phyloP scores from a whole-genome alignment of 306 rosid species.

The Acacia confusa region DNA sequence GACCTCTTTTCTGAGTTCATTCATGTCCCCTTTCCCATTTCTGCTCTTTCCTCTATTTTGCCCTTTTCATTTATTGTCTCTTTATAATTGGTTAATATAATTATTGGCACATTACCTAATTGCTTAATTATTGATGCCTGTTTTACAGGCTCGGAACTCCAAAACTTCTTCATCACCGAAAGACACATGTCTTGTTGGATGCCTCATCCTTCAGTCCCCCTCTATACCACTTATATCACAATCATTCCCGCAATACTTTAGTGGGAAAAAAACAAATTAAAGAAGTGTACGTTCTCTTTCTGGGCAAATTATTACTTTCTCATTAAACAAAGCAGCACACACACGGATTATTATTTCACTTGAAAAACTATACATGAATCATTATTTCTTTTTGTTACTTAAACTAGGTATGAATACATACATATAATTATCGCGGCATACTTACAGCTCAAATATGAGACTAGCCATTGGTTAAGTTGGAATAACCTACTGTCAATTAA shows the following conservation, averaged over 20 bases:
- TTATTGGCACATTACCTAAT: neutral
- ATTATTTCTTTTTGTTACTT: too few relatives aligned
- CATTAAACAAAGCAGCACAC: neutral
- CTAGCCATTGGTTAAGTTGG: too few relatives aligned
- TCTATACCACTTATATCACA: neutral
- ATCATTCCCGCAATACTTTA: neutral
- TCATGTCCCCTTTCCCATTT: conserved; percentile 1
- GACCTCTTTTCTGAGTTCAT: conserved; percentile 16
- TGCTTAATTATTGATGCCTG: neutral
- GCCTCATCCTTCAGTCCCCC: conserved; percentile 1
- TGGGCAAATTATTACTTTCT: neutral
- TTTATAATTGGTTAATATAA: neutral
- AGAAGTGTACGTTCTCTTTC: neutral
- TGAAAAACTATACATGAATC: too few relatives aligned
- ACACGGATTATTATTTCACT: neutral
- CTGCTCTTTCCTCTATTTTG: neutral
- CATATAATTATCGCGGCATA: too few relatives aligned
- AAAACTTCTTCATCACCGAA: neutral
- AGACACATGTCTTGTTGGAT: neutral
- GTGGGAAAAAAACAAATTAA: neutral
- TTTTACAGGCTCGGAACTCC: neutral
- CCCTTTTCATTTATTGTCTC: neutral
- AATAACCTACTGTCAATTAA: too few relatives aligned
- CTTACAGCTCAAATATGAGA: too few relatives aligned
- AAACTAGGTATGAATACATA: too few relatives aligned